Base-by-base conservation (phyloP, 805 yeast genomes). In the Schwanniomyces sp. region DNA sequence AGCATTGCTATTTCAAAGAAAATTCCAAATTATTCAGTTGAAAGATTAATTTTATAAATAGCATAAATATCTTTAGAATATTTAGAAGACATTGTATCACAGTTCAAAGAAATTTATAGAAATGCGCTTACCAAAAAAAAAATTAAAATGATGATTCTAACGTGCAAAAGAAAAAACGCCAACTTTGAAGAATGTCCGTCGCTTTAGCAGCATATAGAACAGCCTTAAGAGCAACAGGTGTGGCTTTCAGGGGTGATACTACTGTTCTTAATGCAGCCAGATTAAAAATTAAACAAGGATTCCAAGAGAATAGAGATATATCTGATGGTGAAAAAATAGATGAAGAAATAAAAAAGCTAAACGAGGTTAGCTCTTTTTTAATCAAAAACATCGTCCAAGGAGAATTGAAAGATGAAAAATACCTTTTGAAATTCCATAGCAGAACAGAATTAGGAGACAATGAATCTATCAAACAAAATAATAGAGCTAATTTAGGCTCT, bases 381-480 rank as follows among this genome's bases (percentile, higher is more conserved):
- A 73, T 79, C 42, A 73, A 76, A 49, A 92, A 92, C 64, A 75
- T 92, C n/a, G 97, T 92, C 3, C 99, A 92, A 68, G 98, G 96
- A 7, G 72, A 68, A 51, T 76, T 69, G 55, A 64, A 71, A 44
- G 70, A 64, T 2, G 77, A 73, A 2, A 76, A 70, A 42, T 81
- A 75, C 59, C 65, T 69, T 43, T 74, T 92, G 57, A 85, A 85
- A 54, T 84, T 92, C 55, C 97, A 90, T 61, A 68, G 80, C 42
- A 81, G 86, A 41, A 88, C 95, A 0, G 98, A 92, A 66, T 72
- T 92, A 44, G 98, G 97, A 16, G 96, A 91, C 61, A 92, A 92
- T 63, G 96, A 91, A 30, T 76, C 82, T 40, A 78, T 88, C 55
- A 87, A 85, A 63, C 78, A 71, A 52, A 68, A 74, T 38, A 75